phyloP scores from a whole-genome alignment of 2,329 filamentous ascomycete species.

The Colletotrichum spinosum region DNA sequence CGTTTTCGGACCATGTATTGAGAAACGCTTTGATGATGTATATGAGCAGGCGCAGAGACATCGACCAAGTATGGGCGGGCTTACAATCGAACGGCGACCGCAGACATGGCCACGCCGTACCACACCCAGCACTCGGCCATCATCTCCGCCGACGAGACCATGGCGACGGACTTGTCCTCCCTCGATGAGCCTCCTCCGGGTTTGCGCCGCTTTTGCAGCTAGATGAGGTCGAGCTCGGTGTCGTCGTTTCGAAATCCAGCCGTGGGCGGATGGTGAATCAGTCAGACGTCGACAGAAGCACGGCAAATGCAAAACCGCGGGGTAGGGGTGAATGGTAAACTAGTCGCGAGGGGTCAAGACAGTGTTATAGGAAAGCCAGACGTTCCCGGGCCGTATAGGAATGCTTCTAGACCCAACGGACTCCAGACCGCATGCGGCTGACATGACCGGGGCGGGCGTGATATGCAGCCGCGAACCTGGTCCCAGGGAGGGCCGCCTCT shows the following conservation, averaged over 20 bases:
- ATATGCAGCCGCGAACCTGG: neutral
- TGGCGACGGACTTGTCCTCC: neutral
- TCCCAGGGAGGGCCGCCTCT: neutral
- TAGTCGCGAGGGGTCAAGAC: no score
- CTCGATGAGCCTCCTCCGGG: neutral
- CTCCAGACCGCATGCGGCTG: conserved; percentile 20
- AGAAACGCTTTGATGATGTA: conserved; percentile 6
- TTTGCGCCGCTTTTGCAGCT: no score
- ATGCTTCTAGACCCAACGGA: conserved; percentile 6
- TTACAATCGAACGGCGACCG: conserved; percentile 29
- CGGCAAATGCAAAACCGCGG: no score
- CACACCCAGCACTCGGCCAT: conserved; percentile 31
- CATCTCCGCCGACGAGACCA: conserved; percentile 13
- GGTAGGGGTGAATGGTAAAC: no score
- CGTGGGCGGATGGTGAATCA: no score
- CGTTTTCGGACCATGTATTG: conserved; percentile 29
- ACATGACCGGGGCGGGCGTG: neutral
- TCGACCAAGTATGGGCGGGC: neutral
- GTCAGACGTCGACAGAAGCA: no score
- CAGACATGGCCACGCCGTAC: conserved; percentile 15
- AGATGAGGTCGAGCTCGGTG: no score
- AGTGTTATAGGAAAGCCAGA: no score
- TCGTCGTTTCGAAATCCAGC: no score
- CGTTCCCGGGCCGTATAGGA: neutral
- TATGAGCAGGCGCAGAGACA: neutral